Evolutionary conservation across 371 early-diverging fungal genomes (phyloP), one percentile per base, ranked within the genome.

Genomic region (Apophysomyces trapeziformis): DNA sequence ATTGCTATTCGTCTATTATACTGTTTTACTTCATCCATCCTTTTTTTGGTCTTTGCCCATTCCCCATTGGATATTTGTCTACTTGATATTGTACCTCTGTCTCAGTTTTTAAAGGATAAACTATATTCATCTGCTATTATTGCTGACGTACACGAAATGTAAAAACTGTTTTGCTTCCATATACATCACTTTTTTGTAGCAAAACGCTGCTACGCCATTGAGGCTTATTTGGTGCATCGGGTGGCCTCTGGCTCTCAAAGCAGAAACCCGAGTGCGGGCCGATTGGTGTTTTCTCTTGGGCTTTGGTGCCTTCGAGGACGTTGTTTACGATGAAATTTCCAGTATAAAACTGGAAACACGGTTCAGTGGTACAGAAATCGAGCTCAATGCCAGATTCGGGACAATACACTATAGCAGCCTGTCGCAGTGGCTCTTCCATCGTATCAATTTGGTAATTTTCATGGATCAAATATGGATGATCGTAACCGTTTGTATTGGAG

Each of bases 291-390:
- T 68, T 54, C 6, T 61, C 68, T 57, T 80, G 83, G 39, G 78
- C 64, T n/a, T 78, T 78, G 43, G 74, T 76, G 64, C 83, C 79
- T 18, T 74, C 71, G 50, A 82, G 67, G 4, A 32, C 67, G 35
- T 64, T 65, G 1, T 69, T 41, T 0, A 73, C 58, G 39, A 90
- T 72, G 67, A 75, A 90, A 60, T 91, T 90, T 47, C 86, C 91
- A 6, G 92, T 88, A 71, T 93, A 93, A 57, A 93, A 73, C 72
- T 92, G 92, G 76, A 93, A 89, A 0, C 90, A 89, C 36, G 89
- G 85, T n/a, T 89, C 89, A 21, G 85, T 85, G 1, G 90, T 89
- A 2, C 76, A 68, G 65, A 91, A 76, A 16, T 78, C 70, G 68
- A 93, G 62, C 4, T 74, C 72, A 61, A 91, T 87, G 13, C 90